phyloP scores from a whole-genome alignment of 345 rosid species.

The Syzygium aromaticum region DNA sequence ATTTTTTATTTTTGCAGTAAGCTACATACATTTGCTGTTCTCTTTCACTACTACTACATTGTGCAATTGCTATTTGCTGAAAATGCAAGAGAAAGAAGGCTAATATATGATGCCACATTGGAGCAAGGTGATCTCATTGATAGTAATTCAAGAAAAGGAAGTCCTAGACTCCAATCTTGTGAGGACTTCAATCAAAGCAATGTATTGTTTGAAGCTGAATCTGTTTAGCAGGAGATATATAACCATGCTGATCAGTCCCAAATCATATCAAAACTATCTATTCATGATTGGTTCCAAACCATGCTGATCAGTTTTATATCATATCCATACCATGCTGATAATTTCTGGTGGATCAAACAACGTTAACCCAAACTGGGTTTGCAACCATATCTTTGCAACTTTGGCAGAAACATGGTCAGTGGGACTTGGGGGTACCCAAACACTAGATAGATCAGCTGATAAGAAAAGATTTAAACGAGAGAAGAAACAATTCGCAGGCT shows the following conservation, averaged over 20 bases:
- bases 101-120: neutral
- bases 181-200: neutral
- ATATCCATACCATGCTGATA: neutral
- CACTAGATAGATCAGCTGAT: neutral
- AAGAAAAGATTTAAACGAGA: neutral
- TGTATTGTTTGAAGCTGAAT: neutral
- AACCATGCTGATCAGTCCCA: neutral
- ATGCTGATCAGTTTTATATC: neutral
- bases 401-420: neutral
- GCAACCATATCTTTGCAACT: neutral
- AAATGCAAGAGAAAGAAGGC: neutral
- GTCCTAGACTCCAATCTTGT: neutral
- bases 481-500: neutral
- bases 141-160: neutral
- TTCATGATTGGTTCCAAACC: neutral
- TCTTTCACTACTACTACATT: neutral
- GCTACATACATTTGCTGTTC: neutral
- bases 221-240: neutral
- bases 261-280: neutral
- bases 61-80: neutral
- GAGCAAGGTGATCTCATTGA: neutral
- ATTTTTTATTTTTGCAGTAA: neutral
- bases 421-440: neutral
- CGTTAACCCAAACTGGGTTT: neutral
- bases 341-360: slow-evolving; percentile 1